phyloP scores from a whole-genome alignment of 257 asterid species.

The Solanum verrucosum region DNA sequence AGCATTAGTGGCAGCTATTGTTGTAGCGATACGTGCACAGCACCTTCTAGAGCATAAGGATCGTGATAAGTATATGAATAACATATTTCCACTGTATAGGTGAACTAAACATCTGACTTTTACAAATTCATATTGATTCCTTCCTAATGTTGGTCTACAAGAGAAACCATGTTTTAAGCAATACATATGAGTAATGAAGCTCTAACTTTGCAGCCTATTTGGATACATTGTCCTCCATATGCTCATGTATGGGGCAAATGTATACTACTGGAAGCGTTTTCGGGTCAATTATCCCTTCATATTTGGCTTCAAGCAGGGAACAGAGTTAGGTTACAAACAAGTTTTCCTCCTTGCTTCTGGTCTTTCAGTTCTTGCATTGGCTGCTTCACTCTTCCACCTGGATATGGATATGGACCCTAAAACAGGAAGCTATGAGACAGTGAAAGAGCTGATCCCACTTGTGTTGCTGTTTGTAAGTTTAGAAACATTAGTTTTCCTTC shows the following conservation, averaged over 20 bases:
- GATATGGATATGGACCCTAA: constrained; percentile 72
- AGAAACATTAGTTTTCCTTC: background rate
- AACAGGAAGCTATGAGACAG: constrained; percentile 23
- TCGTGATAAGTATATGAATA: constrained; percentile 48
- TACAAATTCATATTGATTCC: background rate
- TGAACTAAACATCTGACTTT: constrained; percentile 2
- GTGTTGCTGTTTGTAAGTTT: constrained; percentile 43
- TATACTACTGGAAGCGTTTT: constrained; percentile 64
- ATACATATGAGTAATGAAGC: background rate
- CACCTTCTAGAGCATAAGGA: constrained; percentile 39
- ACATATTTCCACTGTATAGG: constrained; percentile 82
- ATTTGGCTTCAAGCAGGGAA: constrained; percentile 63
- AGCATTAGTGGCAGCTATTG: constrained; percentile 48
- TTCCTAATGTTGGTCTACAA: background rate
- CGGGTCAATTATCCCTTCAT: constrained; percentile 74
- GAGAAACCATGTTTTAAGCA: background rate
- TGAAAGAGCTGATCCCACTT: constrained; percentile 66
- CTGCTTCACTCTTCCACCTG: constrained; percentile 54
- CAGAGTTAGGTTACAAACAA: constrained; percentile 65
- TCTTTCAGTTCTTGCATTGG: constrained; percentile 52
- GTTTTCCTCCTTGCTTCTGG: constrained; percentile 75
- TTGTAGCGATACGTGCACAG: constrained; percentile 30
- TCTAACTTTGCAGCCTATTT: constrained; percentile 44
- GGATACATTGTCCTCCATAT: constrained; percentile 66
- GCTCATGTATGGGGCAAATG: constrained; percentile 54